phyloP scores from a whole-genome alignment of 2,329 filamentous ascomycete genomes.

The Diplodia seriata region DNA sequence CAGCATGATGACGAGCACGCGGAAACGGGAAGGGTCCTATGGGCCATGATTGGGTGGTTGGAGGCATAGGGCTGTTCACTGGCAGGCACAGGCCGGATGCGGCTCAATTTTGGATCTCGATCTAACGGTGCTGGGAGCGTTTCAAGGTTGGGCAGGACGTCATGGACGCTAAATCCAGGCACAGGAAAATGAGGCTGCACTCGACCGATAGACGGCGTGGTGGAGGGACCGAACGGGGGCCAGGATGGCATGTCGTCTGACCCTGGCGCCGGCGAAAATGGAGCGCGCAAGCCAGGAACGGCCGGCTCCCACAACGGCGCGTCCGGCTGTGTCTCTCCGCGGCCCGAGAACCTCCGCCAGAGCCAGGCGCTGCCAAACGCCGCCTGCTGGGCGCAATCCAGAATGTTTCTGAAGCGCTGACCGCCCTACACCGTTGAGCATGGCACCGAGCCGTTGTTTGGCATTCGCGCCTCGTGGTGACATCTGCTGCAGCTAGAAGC shows the following conservation, averaged over 20 bases:
- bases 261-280: background rate
- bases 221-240: background rate
- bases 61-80: background rate
- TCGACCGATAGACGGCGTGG: background rate
- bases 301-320: constrained; percentile 9
- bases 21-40: background rate
- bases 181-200: constrained; percentile 18
- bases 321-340: background rate
- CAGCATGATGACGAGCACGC: background rate
- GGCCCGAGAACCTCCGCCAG: constrained; percentile 2
- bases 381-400: constrained; percentile 6
- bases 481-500: background rate
- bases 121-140: constrained; percentile 2
- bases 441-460: background rate
- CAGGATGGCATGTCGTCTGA: constrained; percentile 21
- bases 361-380: background rate
- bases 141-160: constrained; percentile 17
- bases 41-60: background rate
- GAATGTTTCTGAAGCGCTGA: background rate
- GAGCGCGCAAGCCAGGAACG: background rate
- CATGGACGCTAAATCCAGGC: constrained; percentile 14
- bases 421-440: background rate
- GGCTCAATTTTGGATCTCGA: background rate
- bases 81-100: constrained; percentile 16
- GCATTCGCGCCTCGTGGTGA: background rate